Evolutionary conservation across 164 flowering plant species (phyloP).

Genomic region (Nelumbo lutea): DNA sequence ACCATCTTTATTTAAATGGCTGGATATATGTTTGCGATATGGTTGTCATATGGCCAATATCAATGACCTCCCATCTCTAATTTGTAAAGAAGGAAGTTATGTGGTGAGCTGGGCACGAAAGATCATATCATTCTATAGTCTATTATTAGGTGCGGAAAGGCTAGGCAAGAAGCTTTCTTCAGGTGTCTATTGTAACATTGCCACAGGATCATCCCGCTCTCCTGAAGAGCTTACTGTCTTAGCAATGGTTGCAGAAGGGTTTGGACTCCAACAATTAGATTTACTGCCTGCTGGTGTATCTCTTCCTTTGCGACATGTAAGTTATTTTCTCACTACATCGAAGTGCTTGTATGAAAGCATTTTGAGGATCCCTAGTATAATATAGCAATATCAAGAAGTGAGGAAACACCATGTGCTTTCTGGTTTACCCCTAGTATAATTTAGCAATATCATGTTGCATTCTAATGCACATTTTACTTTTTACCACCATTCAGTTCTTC

Average conservation of each 20-base stretch:
- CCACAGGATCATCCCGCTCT: conserved; percentile 54
- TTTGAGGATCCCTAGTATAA: not conserved
- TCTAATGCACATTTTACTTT: not conserved
- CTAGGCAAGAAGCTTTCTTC: conserved; percentile 62
- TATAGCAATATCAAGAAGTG: not conserved
- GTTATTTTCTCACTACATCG: conserved; percentile 16
- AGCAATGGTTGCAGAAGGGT: conserved; percentile 96
- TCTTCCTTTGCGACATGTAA: conserved; percentile 94
- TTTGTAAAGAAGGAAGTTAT: conserved; percentile 55
- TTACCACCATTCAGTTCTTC: not conserved
- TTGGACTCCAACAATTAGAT: conserved; percentile 84
- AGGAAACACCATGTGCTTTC: not conserved
- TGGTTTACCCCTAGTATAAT: not conserved
- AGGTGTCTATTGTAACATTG: conserved; percentile 69
- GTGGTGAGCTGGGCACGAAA: conserved; percentile 73
- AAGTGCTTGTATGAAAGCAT: not conserved
- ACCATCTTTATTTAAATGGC: conserved; percentile 88
- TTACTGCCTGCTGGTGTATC: conserved; percentile 85
- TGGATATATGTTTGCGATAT: conserved; percentile 63
- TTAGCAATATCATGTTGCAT: not conserved
- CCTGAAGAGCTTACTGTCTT: conserved; percentile 73
- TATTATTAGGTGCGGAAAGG: conserved; percentile 62
- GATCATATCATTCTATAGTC: conserved; percentile 77
- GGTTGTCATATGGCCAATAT: conserved; percentile 47
- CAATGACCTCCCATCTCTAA: conserved; percentile 67